These are phyloP conservation scores for Tulasnella sp. DNA, from an alignment of 768 basidiomycete genomes.

Conservation along the genomic window DNA sequence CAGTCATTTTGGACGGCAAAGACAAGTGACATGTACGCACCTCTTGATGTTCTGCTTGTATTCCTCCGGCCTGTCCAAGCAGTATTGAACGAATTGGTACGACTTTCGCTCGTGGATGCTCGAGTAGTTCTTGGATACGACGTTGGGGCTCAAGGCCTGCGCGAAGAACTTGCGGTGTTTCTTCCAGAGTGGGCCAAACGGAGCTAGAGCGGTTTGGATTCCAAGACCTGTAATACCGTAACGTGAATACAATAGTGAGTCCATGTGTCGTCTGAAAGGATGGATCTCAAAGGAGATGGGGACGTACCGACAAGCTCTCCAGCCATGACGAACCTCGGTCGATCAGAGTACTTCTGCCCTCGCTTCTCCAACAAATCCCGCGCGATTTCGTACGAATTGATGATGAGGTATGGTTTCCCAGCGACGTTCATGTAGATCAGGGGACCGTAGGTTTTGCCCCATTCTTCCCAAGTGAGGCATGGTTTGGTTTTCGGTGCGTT, in stretches of 20 bases:
- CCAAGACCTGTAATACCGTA: not conserved
- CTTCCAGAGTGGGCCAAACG: not conserved
- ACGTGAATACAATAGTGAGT: not conserved
- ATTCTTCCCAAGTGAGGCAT: constrained; percentile 8
- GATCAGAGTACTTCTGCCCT: constrained; percentile 24
- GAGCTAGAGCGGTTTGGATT: not conserved
- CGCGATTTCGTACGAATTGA: constrained; percentile 23
- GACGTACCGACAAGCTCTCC: not conserved
- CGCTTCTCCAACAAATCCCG: constrained; percentile 23
- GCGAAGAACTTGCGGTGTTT: constrained; percentile 1
- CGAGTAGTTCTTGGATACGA: not conserved
- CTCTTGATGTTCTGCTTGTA: not conserved
- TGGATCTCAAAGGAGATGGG: not conserved
- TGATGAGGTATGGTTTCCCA: constrained; percentile 4
- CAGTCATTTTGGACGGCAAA: too few relatives aligned
- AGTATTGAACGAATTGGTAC: not conserved
- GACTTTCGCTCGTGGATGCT: not conserved
- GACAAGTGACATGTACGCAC: too few relatives aligned
- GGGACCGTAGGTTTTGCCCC: constrained; percentile 11
- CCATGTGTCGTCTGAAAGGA: not conserved
- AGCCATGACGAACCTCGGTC: constrained; percentile 17
- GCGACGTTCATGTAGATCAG: constrained; percentile 6
- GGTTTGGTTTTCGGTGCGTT: not conserved
- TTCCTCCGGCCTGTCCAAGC: not conserved
- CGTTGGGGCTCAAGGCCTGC: not conserved